Conservation (phyloP, 345 rosid genomes). For the Luvunga scandens region DNA sequence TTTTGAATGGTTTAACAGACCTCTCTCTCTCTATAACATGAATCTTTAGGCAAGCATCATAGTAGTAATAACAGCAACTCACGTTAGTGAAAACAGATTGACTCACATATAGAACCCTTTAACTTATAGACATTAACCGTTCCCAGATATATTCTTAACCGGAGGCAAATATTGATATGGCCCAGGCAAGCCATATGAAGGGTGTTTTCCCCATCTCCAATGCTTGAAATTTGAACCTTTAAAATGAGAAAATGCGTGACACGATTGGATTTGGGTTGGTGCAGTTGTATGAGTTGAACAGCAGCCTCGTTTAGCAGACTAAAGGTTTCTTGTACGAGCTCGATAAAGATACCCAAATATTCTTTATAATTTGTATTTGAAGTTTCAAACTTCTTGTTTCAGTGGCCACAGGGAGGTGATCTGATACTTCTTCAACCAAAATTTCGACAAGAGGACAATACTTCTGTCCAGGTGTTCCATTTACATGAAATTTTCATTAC, state of each 20-base stretch:
- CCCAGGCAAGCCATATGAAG: neutral
- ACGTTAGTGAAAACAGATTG: neutral
- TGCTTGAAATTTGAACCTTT: slow-evolving; percentile 12
- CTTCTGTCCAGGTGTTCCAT: neutral
- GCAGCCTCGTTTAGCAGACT: slow-evolving; percentile 13
- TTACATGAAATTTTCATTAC: slow-evolving; percentile 22
- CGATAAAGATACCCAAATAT: neutral
- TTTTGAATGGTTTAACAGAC: neutral
- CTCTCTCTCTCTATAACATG: neutral
- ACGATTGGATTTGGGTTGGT: neutral
- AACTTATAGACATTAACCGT: neutral
- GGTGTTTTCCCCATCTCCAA: neutral
- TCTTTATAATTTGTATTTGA: neutral
- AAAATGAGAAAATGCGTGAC: neutral
- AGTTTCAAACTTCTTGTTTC: neutral
- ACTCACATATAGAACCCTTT: neutral
- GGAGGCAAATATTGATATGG: neutral
- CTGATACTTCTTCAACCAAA: neutral
- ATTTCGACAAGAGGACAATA: neutral
- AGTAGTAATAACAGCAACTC: neutral
- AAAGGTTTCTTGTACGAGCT: neutral
- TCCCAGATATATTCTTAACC: neutral
- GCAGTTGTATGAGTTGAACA: neutral
- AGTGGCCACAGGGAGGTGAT: neutral
- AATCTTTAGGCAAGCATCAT: too few species aligned